Evolutionary conservation across 108 stramenopile species (phyloP).

Genomic region (Fistulifera pelliculosa): DNA sequence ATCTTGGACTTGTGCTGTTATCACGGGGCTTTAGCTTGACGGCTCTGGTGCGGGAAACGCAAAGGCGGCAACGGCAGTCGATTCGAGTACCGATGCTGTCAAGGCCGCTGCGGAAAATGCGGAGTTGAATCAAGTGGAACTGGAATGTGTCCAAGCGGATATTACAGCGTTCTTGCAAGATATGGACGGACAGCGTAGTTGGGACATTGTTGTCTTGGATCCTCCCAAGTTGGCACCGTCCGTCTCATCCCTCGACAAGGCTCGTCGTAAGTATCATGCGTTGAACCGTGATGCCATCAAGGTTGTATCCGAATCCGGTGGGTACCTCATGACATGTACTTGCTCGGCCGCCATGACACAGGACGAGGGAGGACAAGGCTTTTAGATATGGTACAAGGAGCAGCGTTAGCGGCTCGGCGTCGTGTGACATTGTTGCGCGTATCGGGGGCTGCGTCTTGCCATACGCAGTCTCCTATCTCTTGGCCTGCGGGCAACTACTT

Average conservation of each 20-base stretch:
- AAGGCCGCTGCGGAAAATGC: conserved; percentile 63
- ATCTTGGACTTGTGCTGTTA: conserved; percentile 87
- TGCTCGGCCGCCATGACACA: conserved; percentile 94
- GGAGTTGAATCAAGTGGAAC: conserved; percentile 53
- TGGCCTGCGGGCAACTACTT: conserved; percentile 76
- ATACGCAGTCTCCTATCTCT: conserved; percentile 63
- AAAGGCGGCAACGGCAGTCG: conserved; percentile 52
- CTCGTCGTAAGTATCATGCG: conserved; percentile 78
- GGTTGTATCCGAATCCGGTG: conserved; percentile 58
- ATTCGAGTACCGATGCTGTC: conserved; percentile 80
- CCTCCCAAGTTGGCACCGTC: conserved; percentile 93
- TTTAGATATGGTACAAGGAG: conserved; percentile 67
- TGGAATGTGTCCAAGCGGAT: conserved; percentile 42
- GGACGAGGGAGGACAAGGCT: conserved; percentile 77
- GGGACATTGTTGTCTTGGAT: conserved; percentile 84
- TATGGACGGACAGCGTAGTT: conserved; percentile 17
- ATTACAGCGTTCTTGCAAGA: conserved; percentile 74
- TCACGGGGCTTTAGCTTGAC: conserved; percentile 85
- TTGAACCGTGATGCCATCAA: conserved; percentile 87
- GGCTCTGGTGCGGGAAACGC: conserved; percentile 61
- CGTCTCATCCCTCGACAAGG: conserved; percentile 46
- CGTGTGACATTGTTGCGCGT: conserved; percentile 54
- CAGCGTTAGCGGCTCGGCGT: conserved; percentile 54
- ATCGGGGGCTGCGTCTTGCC: conserved; percentile 72
- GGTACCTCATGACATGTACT: conserved; percentile 88